These are phyloP conservation scores for Thielaviopsis musarum DNA, from an alignment of 2,329 filamentous ascomycete genomes.

Conservation along the genomic window DNA sequence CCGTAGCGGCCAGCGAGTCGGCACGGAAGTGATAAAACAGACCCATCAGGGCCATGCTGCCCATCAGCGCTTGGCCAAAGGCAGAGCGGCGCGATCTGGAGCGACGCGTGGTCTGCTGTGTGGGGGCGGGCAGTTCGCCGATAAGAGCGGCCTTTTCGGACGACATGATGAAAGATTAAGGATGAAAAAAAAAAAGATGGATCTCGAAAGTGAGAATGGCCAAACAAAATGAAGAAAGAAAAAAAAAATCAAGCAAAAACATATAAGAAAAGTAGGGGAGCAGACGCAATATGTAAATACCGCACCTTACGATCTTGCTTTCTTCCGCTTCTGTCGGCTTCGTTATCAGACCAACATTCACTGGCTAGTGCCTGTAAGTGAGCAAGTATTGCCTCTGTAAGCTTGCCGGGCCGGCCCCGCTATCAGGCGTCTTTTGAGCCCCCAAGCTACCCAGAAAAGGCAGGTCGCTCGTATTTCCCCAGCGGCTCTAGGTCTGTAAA, in stretches of 20 bases:
- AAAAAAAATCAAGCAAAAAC: neutral
- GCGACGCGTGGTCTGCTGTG: neutral
- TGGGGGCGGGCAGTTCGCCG: neutral
- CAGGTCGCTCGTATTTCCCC: neutral
- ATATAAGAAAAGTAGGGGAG: neutral
- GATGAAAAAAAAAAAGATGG: neutral
- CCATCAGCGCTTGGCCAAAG: neutral
- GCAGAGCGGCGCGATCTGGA: neutral
- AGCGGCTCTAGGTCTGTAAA: neutral
- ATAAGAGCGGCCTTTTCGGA: neutral
- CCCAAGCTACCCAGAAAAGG: neutral
- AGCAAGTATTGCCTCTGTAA: neutral
- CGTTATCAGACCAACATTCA: neutral
- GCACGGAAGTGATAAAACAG: neutral
- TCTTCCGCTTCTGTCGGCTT: neutral
- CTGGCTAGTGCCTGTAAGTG: neutral
- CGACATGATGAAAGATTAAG: neutral
- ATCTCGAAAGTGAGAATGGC: neutral
- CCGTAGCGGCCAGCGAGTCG: neutral
- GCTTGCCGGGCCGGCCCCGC: neutral
- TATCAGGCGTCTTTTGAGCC: neutral
- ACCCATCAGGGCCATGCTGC: neutral
- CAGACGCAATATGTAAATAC: neutral
- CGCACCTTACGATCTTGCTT: neutral
- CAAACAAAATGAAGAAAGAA: neutral